Conservation (phyloP, 2,329 filamentous ascomycete genomes). For the Xylariaceae sp. region DNA sequence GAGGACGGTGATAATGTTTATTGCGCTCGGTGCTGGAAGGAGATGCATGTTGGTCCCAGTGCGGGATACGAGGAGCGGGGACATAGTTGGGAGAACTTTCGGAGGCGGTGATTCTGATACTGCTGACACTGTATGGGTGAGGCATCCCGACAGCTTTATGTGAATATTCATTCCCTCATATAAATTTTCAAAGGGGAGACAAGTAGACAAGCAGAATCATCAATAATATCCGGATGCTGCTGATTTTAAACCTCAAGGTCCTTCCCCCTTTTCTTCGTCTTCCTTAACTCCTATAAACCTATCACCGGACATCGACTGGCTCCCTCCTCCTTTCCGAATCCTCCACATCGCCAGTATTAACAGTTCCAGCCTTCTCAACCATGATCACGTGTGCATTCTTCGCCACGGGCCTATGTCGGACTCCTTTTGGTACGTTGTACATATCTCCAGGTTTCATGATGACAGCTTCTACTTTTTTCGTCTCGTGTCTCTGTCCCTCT, state of each 20-base stretch:
- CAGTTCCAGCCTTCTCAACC: slow-evolving; percentile 5
- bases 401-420: slow-evolving; percentile 8
- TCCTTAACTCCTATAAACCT: too few species aligned
- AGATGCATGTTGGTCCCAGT: slow-evolving; percentile 68
- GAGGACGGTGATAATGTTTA: slow-evolving; percentile 60
- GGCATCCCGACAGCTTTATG: too few species aligned
- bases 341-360: slow-evolving; percentile 7
- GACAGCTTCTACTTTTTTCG: slow-evolving; percentile 1
- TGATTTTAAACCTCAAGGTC: too few species aligned
- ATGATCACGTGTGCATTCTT: slow-evolving; percentile 6
- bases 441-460: slow-evolving; percentile 8
- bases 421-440: slow-evolving; percentile 5
- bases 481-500: background rate
- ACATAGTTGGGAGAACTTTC: slow-evolving; percentile 64
- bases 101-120: too few species aligned
- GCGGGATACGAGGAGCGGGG: slow-evolving; percentile 67
- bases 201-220: too few species aligned
- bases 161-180: too few species aligned
- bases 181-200: too few species aligned
- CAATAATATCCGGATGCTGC: too few species aligned
- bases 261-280: too few species aligned
- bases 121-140: too few species aligned
- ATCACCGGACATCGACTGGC: too few species aligned
- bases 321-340: too few species aligned
- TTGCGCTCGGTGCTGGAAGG: slow-evolving; percentile 74